phyloP scores from a whole-genome alignment of 129 eudicot genomes.

The Flaveria bidentis region DNA sequence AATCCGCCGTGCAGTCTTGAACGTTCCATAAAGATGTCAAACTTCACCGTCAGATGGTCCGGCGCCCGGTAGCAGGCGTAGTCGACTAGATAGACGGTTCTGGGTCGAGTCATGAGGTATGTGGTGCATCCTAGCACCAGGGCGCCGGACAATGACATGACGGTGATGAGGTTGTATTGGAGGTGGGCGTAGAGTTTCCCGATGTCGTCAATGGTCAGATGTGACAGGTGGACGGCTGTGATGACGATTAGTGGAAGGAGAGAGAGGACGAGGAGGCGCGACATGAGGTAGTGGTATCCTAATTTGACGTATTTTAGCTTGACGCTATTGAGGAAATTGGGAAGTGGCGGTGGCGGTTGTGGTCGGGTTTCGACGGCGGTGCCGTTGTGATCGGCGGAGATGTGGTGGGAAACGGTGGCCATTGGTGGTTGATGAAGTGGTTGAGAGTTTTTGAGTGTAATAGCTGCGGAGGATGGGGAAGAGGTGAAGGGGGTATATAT shows the following conservation, averaged over 20 bases:
- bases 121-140: conserved; percentile 20
- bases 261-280: conserved; percentile 26
- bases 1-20: conserved; percentile 39
- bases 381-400: neutral
- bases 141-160: conserved; percentile 20
- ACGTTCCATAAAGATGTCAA: conserved; percentile 24
- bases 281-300: conserved; percentile 36
- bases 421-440: neutral
- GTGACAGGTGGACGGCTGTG: conserved; percentile 24
- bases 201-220: conserved; percentile 27
- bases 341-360: conserved; percentile 11
- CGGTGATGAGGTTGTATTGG: conserved; percentile 23
- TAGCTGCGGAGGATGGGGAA: neutral
- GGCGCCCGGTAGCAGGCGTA: conserved; percentile 40
- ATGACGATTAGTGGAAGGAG: conserved; percentile 29
- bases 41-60: conserved; percentile 19
- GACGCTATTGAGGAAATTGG: conserved; percentile 28
- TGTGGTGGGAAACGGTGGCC: conserved; percentile 7
- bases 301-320: conserved; percentile 37
- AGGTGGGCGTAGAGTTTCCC: conserved; percentile 16
- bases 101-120: conserved; percentile 41
- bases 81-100: conserved; percentile 42
- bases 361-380: neutral
- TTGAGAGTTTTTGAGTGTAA: neutral
- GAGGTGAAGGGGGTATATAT: neutral